Evolutionary conservation across 225 moss, liverwort and hornwort species (phyloP).

Genomic region (Takakia lepidozioides): DNA sequence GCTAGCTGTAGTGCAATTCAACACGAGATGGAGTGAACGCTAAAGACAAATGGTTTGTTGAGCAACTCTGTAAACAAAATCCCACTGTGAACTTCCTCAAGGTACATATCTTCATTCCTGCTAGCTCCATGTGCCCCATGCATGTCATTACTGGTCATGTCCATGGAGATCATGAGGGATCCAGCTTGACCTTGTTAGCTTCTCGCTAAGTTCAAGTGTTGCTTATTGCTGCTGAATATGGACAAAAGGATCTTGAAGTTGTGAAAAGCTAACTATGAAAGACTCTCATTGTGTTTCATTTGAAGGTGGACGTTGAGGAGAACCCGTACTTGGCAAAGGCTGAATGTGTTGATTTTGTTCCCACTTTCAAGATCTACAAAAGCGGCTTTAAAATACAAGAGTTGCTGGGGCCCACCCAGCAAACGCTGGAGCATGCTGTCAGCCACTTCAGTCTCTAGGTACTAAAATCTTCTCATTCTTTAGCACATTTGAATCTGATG

Average conservation of each 20-base stretch:
- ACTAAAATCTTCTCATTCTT: too few species aligned
- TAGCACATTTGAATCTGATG: too few species aligned
- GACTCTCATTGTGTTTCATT: background rate
- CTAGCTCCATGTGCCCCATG: background rate
- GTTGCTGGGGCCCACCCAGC: slow-evolving; percentile 28
- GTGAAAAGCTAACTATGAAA: background rate
- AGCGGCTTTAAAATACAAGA: slow-evolving; percentile 39
- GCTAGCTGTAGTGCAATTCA: slow-evolving; percentile 41
- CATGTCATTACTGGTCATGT: background rate
- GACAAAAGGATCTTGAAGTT: background rate
- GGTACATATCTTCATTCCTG: slow-evolving; percentile 8
- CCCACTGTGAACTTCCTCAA: slow-evolving; percentile 41
- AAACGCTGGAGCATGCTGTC: slow-evolving; percentile 30
- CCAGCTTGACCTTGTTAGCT: background rate
- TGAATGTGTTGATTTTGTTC: slow-evolving; percentile 34
- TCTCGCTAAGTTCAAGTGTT: too few species aligned
- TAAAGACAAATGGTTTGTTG: slow-evolving; percentile 33
- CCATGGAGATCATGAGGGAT: background rate
- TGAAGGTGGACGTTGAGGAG: slow-evolving; percentile 45
- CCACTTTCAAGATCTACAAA: slow-evolving; percentile 46
- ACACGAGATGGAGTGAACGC: slow-evolving; percentile 43
- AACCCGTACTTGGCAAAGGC: slow-evolving; percentile 33
- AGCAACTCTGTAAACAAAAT: slow-evolving; percentile 30
- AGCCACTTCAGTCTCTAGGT: too few species aligned
- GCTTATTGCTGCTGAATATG: too few species aligned